Base-by-base conservation (phyloP, 1,139 yeast species). In the Nakaseomyces delphensis region DNA sequence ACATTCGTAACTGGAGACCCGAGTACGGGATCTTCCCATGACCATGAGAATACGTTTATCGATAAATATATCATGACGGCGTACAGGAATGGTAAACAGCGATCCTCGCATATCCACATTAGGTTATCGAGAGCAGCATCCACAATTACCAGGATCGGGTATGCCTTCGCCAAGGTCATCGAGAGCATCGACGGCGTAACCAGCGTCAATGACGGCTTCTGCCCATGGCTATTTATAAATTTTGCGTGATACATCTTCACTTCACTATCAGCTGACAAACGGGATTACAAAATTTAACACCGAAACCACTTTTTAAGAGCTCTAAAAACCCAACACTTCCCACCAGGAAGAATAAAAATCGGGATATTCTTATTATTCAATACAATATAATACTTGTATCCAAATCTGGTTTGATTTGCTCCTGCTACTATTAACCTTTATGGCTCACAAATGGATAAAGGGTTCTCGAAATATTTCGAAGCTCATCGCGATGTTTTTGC, bases 221-320 rank as follows among this genome's bases (percentile, higher is more conserved):
- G 59, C 7, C 50, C 55, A 39, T 51, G 53, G 19, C 43, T 45
- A 38, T 53, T 48, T 4, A 50, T 45, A 36, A 58, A 52, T 28
- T 46, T 48, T 3, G 59, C 61, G 36, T 49, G 50, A 38, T 46
- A 48, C 20, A 31, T 31, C 18, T 7, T 27, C n/a, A n/a, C n/a
- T n/a, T n/a, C n/a, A n/a, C n/a, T n/a, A n/a, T n/a, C n/a, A n/a
- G n/a, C n/a, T n/a, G n/a, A n/a, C n/a, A n/a, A n/a, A 8, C 31
- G 31, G 31, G 18, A 28, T 6, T 5, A 14, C 31, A 4, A 28
- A 13, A 28, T 5, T 28, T 14, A 28, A 28, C 31, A 6, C 31
- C 31, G 31, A 28, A 27, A 28, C 16, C 7, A n/a, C 29, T 21
- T 6, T 21, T 25, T 7, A 10, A 25, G 13, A 7, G 9, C 25